Evolutionary conservation across 345 rosid species (phyloP).

Genomic region (Limnanthes douglasii): DNA sequence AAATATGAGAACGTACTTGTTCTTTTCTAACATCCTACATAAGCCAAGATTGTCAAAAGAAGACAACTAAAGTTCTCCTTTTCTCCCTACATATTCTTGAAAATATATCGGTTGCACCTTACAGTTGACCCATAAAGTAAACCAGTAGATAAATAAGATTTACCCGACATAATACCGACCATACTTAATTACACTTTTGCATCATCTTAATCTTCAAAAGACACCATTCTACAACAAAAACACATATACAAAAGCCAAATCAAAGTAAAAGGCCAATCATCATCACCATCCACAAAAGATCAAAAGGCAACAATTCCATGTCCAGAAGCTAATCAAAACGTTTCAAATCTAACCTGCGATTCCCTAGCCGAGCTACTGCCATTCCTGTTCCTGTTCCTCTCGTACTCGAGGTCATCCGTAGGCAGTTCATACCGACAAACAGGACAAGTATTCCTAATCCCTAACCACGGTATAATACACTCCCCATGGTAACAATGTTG

Average conservation of each 20-base stretch:
- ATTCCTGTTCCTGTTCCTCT: conserved; percentile 14
- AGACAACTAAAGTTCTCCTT: too few relatives aligned
- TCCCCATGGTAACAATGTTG: conserved; percentile 31
- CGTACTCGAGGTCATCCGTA: conserved; percentile 34
- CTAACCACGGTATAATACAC: conserved; percentile 37
- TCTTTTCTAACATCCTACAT: too few relatives aligned
- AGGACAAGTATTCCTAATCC: conserved; percentile 34
- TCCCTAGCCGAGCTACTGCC: conserved; percentile 5
- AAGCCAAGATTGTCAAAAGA: too few relatives aligned
- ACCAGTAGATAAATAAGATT: too few relatives aligned
- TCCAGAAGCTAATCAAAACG: not conserved
- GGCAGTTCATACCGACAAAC: conserved; percentile 40
- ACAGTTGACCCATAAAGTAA: too few relatives aligned
- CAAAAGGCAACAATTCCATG: not conserved
- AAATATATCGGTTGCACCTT: too few relatives aligned
- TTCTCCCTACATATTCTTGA: too few relatives aligned
- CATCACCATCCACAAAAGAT: not conserved
- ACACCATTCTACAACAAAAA: conserved; percentile 4
- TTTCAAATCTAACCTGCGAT: conserved; percentile 10
- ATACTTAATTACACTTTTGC: too few relatives aligned
- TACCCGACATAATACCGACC: too few relatives aligned
- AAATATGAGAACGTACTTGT: too few relatives aligned
- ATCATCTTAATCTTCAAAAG: too few relatives aligned
- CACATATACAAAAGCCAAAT: conserved; percentile 9
- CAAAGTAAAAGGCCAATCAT: too few relatives aligned